phyloP scores from a whole-genome alignment of 2,329 filamentous ascomycete genomes.

The Diaporthe longicolla region DNA sequence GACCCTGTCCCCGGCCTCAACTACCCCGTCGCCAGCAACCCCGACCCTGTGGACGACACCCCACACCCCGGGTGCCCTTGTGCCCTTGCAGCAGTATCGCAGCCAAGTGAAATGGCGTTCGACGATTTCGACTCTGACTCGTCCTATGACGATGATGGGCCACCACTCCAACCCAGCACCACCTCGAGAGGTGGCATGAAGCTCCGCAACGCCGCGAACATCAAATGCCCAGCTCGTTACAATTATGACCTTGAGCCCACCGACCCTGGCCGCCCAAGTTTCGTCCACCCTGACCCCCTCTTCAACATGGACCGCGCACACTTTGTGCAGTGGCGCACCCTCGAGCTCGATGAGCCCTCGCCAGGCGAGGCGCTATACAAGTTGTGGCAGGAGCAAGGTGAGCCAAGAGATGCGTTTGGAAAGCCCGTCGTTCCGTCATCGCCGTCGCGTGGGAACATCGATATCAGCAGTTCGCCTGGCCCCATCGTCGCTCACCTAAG shows the following conservation, averaged over 20 bases:
- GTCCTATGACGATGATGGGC: not conserved
- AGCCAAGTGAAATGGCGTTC: not conserved
- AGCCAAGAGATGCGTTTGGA: constrained; percentile 18
- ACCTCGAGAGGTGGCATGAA: not conserved
- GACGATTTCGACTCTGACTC: not conserved
- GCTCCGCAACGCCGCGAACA: not conserved
- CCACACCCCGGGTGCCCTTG: no score
- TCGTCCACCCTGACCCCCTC: constrained; percentile 45
- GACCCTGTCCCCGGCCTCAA: not conserved
- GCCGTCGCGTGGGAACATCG: not conserved
- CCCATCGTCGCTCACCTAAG: constrained; percentile 18
- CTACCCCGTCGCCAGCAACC: not conserved
- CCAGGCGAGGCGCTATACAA: constrained; percentile 40
- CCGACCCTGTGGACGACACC: not conserved
- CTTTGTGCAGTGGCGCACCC: constrained; percentile 46
- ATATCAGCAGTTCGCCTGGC: not conserved
- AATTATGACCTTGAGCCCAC: constrained; percentile 44
- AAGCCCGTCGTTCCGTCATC: not conserved
- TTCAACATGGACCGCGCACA: constrained; percentile 47
- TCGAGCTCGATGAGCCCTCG: constrained; percentile 46
- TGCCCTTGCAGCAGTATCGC: not conserved
- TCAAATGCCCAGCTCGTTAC: constrained; percentile 43
- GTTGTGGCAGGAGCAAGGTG: constrained; percentile 16
- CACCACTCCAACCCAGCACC: constrained; percentile 10
- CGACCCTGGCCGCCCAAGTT: constrained; percentile 41